A percentile compares a stretch with the other conserved stretches of the same genome.
phyloP scores from a whole-genome alignment of 495 filamentous ascomycete species.

The Podospora bellae-mahoneyi region DNA sequence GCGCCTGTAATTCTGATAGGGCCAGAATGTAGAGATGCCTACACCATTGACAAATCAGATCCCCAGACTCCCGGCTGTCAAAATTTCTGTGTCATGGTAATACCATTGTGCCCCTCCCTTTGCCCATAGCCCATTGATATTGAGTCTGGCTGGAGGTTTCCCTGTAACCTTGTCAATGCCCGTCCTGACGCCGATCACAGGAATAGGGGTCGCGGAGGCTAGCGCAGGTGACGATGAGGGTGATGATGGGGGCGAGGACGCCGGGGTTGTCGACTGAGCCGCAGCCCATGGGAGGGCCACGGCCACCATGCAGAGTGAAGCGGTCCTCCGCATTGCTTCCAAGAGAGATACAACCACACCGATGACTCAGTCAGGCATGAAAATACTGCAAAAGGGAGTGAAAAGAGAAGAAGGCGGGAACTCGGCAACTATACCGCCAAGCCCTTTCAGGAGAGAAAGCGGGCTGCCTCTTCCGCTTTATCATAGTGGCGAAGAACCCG shows the following conservation, averaged over 20 bases:
- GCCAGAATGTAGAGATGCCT: constrained; percentile 49
- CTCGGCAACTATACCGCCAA: constrained; percentile 14
- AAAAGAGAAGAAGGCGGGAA: neutral
- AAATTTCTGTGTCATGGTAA: constrained; percentile 11
- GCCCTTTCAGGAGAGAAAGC: neutral
- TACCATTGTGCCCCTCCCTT: constrained; percentile 42
- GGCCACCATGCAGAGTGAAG: constrained; percentile 10
- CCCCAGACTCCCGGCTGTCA: neutral
- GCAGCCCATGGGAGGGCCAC: constrained; percentile 16
- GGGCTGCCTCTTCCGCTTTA: constrained; percentile 17
- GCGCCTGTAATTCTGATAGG: constrained; percentile 39
- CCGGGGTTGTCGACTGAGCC: neutral
- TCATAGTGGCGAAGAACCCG: constrained; percentile 10
- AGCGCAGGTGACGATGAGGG: neutral
- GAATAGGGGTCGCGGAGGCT: constrained; percentile 22
- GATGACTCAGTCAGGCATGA: constrained; percentile 13
- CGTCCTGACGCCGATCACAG: constrained; percentile 36
- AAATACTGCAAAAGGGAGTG: neutral
- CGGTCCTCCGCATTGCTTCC: constrained; percentile 19
- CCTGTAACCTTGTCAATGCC: constrained; percentile 38
- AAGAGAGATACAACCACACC: constrained; percentile 13
- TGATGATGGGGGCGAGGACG: constrained; percentile 11
- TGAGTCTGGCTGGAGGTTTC: constrained; percentile 34
- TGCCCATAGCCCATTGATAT: constrained; percentile 38
- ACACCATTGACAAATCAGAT: constrained; percentile 18